A percentile compares a stretch with the other conserved stretches of the same genome.
phyloP scores from a whole-genome alignment of 1,284 basidiomycete species.

The Ustilago crameri region DNA sequence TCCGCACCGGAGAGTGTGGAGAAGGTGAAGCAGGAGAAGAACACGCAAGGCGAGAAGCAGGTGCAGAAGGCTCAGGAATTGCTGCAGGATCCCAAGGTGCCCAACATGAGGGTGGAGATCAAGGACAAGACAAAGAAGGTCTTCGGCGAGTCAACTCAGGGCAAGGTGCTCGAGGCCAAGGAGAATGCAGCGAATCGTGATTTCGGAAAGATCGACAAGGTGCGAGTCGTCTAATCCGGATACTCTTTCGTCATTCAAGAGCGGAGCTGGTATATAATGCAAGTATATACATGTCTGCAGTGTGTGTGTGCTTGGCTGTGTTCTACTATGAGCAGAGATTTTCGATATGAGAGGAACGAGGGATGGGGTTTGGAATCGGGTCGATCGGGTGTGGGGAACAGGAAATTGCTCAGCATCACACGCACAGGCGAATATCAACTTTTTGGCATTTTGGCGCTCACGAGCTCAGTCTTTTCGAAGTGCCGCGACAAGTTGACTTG shows the following conservation, averaged over 20 bases:
- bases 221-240: constrained; percentile 28
- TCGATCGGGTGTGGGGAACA: constrained; percentile 3
- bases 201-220: constrained; percentile 41
- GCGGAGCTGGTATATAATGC: too few species aligned
- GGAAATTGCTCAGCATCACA: constrained; percentile 2
- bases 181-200: constrained; percentile 38
- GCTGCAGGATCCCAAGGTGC: constrained; percentile 31
- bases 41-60: constrained; percentile 35
- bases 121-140: constrained; percentile 40
- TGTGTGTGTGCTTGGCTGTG: not conserved
- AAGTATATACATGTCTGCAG: not conserved
- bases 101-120: constrained; percentile 25
- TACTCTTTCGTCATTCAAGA: too few species aligned
- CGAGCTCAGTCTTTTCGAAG: constrained; percentile 1
- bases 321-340: not conserved
- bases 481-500: too few species aligned
- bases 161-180: constrained; percentile 29
- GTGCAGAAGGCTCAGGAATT: constrained; percentile 20
- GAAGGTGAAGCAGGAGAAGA: not conserved
- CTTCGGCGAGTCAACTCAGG: constrained; percentile 25
- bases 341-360: not conserved
- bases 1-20: constrained; percentile 10
- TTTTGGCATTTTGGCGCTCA: not conserved
- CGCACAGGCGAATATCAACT: not conserved
- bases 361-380: not conserved